A percentile compares a stretch with the other conserved stretches of the same genome.
Evolutionary conservation across 139 green algal genomes (phyloP).

Genomic region (Picochlorum sp.): DNA sequence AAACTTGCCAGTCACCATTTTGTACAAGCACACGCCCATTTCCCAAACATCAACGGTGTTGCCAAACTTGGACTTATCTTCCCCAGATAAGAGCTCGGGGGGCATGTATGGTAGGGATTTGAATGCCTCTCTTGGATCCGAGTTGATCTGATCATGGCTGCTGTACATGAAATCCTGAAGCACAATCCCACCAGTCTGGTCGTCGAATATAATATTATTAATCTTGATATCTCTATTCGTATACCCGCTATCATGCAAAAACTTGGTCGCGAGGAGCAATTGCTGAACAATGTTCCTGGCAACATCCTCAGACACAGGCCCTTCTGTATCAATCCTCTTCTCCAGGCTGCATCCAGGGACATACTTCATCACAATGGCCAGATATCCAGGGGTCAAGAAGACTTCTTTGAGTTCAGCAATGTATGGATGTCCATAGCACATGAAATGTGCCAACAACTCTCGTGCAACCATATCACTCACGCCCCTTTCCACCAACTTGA

Average conservation of each 20-base stretch:
- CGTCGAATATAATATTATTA: constrained; percentile 71
- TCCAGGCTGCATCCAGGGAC: constrained; percentile 54
- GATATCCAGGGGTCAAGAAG: constrained; percentile 42
- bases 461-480: constrained; percentile 19
- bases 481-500: constrained; percentile 34
- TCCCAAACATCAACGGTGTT: constrained; percentile 28
- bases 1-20: constrained; percentile 26
- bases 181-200: not conserved
- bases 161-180: constrained; percentile 22
- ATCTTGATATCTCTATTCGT: constrained; percentile 77
- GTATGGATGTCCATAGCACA: constrained; percentile 30
- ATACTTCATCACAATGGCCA: constrained; percentile 73
- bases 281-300: constrained; percentile 82
- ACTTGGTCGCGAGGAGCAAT: constrained; percentile 57
- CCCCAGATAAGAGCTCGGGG: constrained; percentile 29
- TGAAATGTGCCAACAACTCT: constrained; percentile 29
- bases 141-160: constrained; percentile 34
- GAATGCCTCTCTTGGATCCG: constrained; percentile 29
- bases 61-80: constrained; percentile 12
- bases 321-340: constrained; percentile 28
- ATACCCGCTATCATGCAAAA: constrained; percentile 51
- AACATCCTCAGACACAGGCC: constrained; percentile 43
- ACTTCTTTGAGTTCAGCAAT: constrained; percentile 37
- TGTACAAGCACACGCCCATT: constrained; percentile 35
- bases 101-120: constrained; percentile 31